These are phyloP conservation scores for Salix arbutifolia DNA, from an alignment of 345 rosid genomes.

Conservation along the genomic window DNA sequence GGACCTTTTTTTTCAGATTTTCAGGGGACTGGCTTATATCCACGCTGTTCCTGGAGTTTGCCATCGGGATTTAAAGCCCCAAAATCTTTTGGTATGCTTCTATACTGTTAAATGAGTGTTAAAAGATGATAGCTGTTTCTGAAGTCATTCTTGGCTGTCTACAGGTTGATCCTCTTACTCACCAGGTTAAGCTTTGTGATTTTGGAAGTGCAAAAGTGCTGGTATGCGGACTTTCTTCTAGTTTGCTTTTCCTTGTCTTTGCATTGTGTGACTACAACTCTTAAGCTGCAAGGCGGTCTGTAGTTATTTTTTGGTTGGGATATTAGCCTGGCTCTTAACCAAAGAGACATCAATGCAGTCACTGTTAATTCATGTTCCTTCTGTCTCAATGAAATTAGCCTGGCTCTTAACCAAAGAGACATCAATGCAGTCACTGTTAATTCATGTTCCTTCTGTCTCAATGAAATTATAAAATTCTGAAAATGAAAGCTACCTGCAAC, in stretches of 20 bases:
- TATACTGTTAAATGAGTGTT: neutral
- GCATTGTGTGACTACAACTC: neutral
- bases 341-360: neutral
- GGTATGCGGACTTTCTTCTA: conserved; percentile 33
- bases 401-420: neutral
- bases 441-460: neutral
- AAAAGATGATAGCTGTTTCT: neutral
- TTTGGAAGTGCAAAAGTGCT: conserved; percentile 94
- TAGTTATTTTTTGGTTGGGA: neutral
- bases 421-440: neutral
- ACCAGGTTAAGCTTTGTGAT: conserved; percentile 51
- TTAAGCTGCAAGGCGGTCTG: neutral
- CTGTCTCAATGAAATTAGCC: neutral
- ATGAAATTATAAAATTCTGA: neutral
- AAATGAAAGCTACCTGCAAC: neutral
- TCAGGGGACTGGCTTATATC: conserved; percentile 77
- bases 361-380: neutral
- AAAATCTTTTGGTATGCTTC: conserved; percentile 72
- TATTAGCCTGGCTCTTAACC: neutral
- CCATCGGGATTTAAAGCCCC: conserved; percentile 88
- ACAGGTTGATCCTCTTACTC: conserved; percentile 93
- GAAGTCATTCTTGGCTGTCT: conserved; percentile 14
- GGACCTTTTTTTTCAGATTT: conserved; percentile 42
- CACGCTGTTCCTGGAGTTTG: conserved; percentile 81
- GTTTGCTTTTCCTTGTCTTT: neutral